Evolutionary conservation across 768 basidiomycete species (phyloP).

Genomic region (Dacryopinax primogenitus): DNA sequence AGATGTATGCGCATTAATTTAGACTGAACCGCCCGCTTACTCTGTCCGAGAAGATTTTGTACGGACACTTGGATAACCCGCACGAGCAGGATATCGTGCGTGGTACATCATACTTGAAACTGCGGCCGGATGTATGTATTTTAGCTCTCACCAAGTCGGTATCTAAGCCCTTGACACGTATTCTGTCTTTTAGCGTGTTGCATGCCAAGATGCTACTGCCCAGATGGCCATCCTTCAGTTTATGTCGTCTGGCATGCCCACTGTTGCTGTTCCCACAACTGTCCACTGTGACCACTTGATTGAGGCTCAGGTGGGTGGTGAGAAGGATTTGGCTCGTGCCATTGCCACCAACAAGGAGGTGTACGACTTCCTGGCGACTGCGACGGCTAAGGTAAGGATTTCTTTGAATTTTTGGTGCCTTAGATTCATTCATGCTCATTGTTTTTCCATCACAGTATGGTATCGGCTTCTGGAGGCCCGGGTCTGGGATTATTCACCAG

Average conservation of each 20-base stretch:
- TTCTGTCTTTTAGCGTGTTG: slow-evolving; percentile 28
- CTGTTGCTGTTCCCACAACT: slow-evolving; percentile 92
- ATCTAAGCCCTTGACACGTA: slow-evolving; percentile 7
- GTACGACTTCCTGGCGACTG: slow-evolving; percentile 96
- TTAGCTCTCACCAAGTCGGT: background rate
- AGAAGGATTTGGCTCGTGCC: slow-evolving; percentile 84
- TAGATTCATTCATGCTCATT: slow-evolving; percentile 5
- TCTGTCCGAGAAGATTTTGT: slow-evolving; percentile 90
- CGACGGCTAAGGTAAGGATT: slow-evolving; percentile 66
- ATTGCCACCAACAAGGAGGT: slow-evolving; percentile 94
- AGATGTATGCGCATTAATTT: slow-evolving; percentile 12
- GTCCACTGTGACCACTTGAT: slow-evolving; percentile 99
- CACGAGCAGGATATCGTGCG: slow-evolving; percentile 81
- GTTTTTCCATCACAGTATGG: slow-evolving; percentile 50
- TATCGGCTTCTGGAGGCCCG: slow-evolving; percentile 98
- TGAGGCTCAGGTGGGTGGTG: slow-evolving; percentile 90
- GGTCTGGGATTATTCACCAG: slow-evolving; percentile 98
- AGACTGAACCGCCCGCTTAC: slow-evolving; percentile 86
- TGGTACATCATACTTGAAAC: slow-evolving; percentile 89
- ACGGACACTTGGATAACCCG: slow-evolving; percentile 95
- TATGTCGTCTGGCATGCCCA: slow-evolving; percentile 99
- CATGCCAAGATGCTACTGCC: slow-evolving; percentile 37
- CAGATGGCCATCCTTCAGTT: slow-evolving; percentile 99
- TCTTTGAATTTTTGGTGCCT: background rate
- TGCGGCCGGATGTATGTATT: slow-evolving; percentile 82